phyloP scores from a whole-genome alignment of 108 stramenopile species.

The Nannochloropsis gaditana region DNA sequence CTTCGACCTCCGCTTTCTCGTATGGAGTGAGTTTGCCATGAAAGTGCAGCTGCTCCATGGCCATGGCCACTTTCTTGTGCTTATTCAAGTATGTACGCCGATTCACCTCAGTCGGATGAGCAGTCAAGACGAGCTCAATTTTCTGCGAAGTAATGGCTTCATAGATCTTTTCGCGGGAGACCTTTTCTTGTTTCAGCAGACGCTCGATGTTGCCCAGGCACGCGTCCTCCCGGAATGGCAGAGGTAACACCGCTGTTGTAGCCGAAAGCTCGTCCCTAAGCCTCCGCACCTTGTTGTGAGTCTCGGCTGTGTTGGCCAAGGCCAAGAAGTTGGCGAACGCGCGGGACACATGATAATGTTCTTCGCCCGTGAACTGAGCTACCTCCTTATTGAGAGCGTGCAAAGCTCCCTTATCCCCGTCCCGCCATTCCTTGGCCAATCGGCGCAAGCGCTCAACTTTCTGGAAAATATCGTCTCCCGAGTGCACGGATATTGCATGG shows the following conservation, averaged over 20 bases:
- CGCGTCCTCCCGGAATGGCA: conserved; percentile 51
- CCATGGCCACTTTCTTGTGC: conserved; percentile 45
- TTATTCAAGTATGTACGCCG: conserved; percentile 73
- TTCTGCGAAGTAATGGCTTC: conserved; percentile 74
- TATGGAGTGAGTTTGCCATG: conserved; percentile 52
- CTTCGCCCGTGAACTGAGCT: not conserved
- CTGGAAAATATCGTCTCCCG: conserved; percentile 10
- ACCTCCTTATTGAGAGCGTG: not conserved
- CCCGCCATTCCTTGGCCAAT: conserved; percentile 32
- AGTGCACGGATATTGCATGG: not conserved
- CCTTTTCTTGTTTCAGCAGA: conserved; percentile 50
- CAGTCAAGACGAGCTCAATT: conserved; percentile 90
- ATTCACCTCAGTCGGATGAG: conserved; percentile 96
- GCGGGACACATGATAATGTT: conserved; percentile 33
- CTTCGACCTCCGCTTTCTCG: conserved; percentile 62
- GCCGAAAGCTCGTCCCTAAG: conserved; percentile 30
- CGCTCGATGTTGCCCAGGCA: conserved; percentile 49
- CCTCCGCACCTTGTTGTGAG: conserved; percentile 45
- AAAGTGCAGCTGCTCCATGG: conserved; percentile 46
- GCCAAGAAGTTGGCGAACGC: conserved; percentile 56
- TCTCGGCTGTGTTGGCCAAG: conserved; percentile 55
- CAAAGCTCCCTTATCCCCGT: not conserved
- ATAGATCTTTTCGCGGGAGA: conserved; percentile 64
- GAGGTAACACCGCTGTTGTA: conserved; percentile 25
- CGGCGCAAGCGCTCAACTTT: conserved; percentile 30